Evolutionary conservation across 371 early-diverging fungal species (phyloP).

Genomic region (Syncephalis plumigaleata): DNA sequence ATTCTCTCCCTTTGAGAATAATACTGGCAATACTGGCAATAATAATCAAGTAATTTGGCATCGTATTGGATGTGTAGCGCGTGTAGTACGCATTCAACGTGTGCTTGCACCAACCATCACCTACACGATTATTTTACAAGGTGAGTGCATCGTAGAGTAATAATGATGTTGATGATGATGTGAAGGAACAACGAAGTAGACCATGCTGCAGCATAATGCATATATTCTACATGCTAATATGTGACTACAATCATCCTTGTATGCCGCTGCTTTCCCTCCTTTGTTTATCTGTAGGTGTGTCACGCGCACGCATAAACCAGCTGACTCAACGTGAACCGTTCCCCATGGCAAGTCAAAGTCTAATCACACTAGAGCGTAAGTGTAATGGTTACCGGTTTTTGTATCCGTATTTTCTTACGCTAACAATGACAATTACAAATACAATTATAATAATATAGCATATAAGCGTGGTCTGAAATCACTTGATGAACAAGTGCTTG

Average conservation of each 20-base stretch:
- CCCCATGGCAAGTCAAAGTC: background rate
- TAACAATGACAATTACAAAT: no score
- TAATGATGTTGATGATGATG: background rate
- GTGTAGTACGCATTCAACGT: constrained; percentile 19
- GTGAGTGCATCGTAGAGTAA: background rate
- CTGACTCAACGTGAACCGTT: background rate
- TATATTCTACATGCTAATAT: no score
- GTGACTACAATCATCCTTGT: no score
- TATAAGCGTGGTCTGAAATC: no score
- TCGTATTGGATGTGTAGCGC: constrained; percentile 20
- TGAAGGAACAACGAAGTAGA: no score
- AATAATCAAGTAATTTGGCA: constrained; percentile 12
- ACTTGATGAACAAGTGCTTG: constrained; percentile 1
- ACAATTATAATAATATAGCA: no score
- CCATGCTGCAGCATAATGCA: no score
- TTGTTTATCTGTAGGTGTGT: background rate
- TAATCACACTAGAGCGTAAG: no score
- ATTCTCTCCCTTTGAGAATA: no score
- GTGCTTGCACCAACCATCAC: constrained; percentile 18
- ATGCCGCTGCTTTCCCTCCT: no score
- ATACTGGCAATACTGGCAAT: background rate
- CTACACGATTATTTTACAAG: constrained; percentile 15
- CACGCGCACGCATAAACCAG: background rate
- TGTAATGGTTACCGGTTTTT: no score
- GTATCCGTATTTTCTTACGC: no score